Evolutionary conservation across 2,329 filamentous ascomycete genomes (phyloP).

Genomic region (Aspergillus sp.): DNA sequence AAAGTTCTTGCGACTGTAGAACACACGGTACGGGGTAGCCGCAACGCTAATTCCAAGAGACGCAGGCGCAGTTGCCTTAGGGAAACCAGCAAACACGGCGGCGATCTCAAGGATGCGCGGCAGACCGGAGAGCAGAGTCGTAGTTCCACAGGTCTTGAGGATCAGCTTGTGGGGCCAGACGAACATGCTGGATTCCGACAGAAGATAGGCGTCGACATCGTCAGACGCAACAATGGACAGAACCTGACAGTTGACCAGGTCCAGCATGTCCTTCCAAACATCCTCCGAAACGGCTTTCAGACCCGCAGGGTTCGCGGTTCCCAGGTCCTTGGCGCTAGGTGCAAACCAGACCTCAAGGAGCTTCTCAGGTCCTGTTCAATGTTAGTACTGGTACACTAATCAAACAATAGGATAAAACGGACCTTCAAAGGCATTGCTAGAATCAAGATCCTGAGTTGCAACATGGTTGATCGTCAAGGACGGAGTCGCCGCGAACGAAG

Average conservation of each 20-base stretch:
- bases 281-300: constrained; percentile 81
- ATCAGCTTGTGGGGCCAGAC: constrained; percentile 99
- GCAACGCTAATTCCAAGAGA: constrained; percentile 65
- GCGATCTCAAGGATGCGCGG: constrained; percentile 91
- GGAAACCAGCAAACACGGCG: constrained; percentile 81
- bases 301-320: constrained; percentile 66
- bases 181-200: constrained; percentile 99
- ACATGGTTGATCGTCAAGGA: constrained; percentile 96
- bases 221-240: constrained; percentile 90
- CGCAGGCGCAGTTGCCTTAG: constrained; percentile 66
- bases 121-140: constrained; percentile 83
- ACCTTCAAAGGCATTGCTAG: constrained; percentile 94
- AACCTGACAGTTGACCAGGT: constrained; percentile 97
- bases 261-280: constrained; percentile 93
- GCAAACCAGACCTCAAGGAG: constrained; percentile 98
- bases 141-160: constrained; percentile 96
- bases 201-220: constrained; percentile 89
- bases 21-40: constrained; percentile 89
- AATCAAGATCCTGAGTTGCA: constrained; percentile 88
- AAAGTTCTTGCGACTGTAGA: constrained; percentile 99
- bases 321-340: constrained; percentile 65
- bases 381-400: constrained; percentile 2
- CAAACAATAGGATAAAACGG: constrained; percentile 11
- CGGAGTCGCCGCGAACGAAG: constrained; percentile 70
- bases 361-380: constrained; percentile 75